Evolutionary conservation across 2,329 filamentous ascomycete species (phyloP).

Genomic region (Cordyceps cicadae): DNA sequence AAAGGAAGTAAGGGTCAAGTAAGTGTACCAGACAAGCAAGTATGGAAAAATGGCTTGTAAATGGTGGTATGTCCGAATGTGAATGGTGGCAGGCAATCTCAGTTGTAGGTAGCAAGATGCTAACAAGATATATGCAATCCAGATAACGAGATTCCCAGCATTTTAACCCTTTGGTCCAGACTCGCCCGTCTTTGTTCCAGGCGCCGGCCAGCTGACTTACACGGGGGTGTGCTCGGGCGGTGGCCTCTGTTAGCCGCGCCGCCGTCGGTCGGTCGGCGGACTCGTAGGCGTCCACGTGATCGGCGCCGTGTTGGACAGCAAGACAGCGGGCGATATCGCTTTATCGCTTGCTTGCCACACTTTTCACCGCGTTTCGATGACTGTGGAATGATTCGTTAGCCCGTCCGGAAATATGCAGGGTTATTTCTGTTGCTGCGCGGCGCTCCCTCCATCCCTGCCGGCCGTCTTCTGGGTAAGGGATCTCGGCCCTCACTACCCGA

Average conservation of each 20-base stretch:
- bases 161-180: neutral
- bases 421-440: neutral
- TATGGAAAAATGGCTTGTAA: neutral
- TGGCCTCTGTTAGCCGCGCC: constrained; percentile 5
- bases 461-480: too few relatives aligned
- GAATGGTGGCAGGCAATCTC: neutral
- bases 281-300: constrained; percentile 10
- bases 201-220: constrained; percentile 10
- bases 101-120: neutral
- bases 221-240: constrained; percentile 2
- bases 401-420: neutral
- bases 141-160: neutral
- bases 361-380: neutral
- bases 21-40: neutral
- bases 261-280: constrained; percentile 9
- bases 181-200: neutral
- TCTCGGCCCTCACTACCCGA: too few relatives aligned
- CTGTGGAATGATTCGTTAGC: neutral
- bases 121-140: neutral
- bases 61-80: too few relatives aligned
- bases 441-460: too few relatives aligned
- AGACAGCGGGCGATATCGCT: neutral
- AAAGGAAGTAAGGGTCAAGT: neutral
- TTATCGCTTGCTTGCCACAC: neutral
- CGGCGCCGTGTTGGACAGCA: neutral